Percentiles rank a stretch among this genome's conserved stretches.
Conservation (phyloP, 2,329 filamentous ascomycete species). For the Myriangium duriaei region DNA sequence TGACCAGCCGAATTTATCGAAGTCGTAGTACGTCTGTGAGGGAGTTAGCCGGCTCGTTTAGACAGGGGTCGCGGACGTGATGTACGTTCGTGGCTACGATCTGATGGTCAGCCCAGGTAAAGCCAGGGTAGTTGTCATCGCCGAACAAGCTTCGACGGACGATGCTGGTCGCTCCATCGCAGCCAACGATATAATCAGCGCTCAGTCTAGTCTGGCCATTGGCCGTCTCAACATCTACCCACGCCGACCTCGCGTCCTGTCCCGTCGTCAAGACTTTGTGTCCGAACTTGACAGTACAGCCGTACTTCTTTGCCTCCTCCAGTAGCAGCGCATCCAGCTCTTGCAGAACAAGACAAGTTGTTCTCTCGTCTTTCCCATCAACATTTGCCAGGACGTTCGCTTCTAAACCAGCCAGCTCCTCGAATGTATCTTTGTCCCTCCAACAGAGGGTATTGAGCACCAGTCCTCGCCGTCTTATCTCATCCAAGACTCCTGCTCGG, state of each 20-base stretch:
- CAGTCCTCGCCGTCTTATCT: conserved; percentile 19
- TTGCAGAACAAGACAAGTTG: conserved; percentile 17
- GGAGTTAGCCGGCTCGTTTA: neutral
- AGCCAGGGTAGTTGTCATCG: conserved; percentile 16
- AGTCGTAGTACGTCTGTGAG: conserved; percentile 20
- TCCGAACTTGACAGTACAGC: conserved; percentile 17
- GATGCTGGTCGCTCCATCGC: conserved; percentile 15
- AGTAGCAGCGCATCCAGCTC: conserved; percentile 17
- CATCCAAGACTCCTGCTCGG: conserved; percentile 24
- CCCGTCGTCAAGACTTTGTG: conserved; percentile 17
- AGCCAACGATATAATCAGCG: conserved; percentile 16
- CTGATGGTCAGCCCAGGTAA: conserved; percentile 12
- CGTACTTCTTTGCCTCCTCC: conserved; percentile 12
- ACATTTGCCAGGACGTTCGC: conserved; percentile 17
- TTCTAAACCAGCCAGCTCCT: conserved; percentile 18
- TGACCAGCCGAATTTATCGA: conserved; percentile 25
- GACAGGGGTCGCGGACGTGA: neutral
- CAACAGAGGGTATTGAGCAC: conserved; percentile 18
- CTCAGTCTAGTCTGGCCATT: conserved; percentile 11
- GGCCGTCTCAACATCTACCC: conserved; percentile 17
- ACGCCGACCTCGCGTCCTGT: conserved; percentile 18
- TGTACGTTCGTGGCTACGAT: conserved; percentile 13
- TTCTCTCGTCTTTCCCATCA: conserved; percentile 13
- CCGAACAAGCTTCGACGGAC: conserved; percentile 16
- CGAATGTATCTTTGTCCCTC: conserved; percentile 16